Base-by-base conservation (phyloP, 768 basidiomycete genomes). In the Russula griseocarnosa region DNA sequence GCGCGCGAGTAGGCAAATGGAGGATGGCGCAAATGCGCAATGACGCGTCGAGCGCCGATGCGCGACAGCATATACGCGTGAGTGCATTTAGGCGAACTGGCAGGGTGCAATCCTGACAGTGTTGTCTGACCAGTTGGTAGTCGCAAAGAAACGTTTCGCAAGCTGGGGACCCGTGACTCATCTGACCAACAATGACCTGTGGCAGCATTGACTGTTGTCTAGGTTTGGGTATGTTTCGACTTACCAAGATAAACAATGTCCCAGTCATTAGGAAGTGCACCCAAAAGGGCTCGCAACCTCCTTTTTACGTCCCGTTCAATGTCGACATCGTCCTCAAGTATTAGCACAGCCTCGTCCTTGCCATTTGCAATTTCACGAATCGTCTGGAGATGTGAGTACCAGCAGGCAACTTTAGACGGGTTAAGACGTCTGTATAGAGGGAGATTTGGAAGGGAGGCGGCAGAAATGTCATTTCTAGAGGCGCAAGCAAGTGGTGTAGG, bases 131-230 rank as follows among this genome's bases (percentile, higher is more conserved):
- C 51, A 55, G 53, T 61, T 36, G 36, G 61, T 56, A 38, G 66
- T 62, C 58, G 59, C 11, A 62, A 67, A 64, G 22, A 49, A 47
- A 53, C 3, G 55, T 24, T 61, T 36, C 72, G 66, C 22, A 79
- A 62, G 5, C 83, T 73, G 3, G 81, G 76, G 42, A 81, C 73
- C 61, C 70, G 72, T 1, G 81, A 74, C 73, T 92, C 88, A 63
- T 89, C 77, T 24, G 87, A 89, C 89, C 89, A 90, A 69, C 88
- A 91, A 67, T 91, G 86, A 8, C 90, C 89, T 90, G 66, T 20
- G 38, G 44, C 55, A 22, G 36, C 55, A 38, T 68, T 63, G 44
- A 38, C 51, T 50, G 40, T 53, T 44, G 34, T 58, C 61, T 42
- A 42, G 40, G 8, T 56, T 46, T 26, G 28, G 14, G 47, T 22